These are phyloP conservation scores for Sporothrix dimorphospora DNA, from an alignment of 2,329 filamentous ascomycete genomes.

Conservation along the genomic window DNA sequence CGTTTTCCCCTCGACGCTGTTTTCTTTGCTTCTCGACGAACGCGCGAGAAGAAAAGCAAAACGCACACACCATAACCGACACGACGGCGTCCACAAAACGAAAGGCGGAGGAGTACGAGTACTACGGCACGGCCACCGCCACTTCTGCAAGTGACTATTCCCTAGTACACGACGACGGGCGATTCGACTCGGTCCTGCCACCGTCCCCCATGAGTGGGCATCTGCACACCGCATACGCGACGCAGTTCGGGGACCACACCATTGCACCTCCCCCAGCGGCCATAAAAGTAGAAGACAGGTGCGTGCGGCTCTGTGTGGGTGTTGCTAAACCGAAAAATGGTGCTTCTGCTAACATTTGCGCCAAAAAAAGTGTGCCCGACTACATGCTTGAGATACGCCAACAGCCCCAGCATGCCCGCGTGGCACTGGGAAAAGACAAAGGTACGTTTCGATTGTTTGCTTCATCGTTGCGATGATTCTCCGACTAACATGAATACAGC, in stretches of 20 bases:
- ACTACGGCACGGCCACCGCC: conserved; percentile 9
- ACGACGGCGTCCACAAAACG: conserved; percentile 18
- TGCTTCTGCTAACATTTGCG: neutral
- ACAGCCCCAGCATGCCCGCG: conserved; percentile 67
- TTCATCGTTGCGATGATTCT: neutral
- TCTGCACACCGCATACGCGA: conserved; percentile 28
- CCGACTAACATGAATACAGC: conserved; percentile 22
- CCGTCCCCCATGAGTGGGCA: conserved; percentile 33
- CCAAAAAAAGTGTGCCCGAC: conserved; percentile 33
- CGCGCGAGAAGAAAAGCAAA: neutral
- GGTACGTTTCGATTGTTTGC: conserved; percentile 49
- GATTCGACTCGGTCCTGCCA: conserved; percentile 21
- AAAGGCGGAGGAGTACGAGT: conserved; percentile 15
- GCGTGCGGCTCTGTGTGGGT: neutral
- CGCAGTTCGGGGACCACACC: conserved; percentile 31
- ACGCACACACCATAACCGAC: neutral
- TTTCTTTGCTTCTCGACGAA: conserved; percentile 17
- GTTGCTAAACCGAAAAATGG: neutral
- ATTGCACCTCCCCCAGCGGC: conserved; percentile 27
- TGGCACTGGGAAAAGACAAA: conserved; percentile 75
- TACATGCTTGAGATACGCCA: conserved; percentile 57
- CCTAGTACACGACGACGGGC: conserved; percentile 20
- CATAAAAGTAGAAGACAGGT: conserved; percentile 31
- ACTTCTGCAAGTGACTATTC: neutral
- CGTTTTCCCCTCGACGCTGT: neutral